Base-by-base conservation (phyloP, 345 rosid genomes). In the Populus nigra region DNA sequence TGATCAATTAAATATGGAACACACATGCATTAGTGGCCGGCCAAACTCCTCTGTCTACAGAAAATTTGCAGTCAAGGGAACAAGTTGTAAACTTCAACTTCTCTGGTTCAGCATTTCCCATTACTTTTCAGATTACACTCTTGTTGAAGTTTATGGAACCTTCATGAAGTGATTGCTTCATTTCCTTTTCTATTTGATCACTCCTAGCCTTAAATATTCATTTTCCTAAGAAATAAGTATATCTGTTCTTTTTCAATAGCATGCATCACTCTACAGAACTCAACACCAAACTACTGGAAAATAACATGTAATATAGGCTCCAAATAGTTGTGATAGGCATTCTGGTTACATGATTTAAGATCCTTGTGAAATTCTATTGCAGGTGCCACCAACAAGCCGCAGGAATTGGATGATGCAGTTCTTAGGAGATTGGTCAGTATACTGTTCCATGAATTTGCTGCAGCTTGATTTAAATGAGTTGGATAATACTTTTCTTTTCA, bases 371-470 rank as follows among this genome's bases (percentile, higher is more conserved):
- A 36, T 39, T 47, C 65, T 57, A 55, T 49, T 86, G 85, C 85
- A 95, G 99, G 99, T 78, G 98, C 99, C 73, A 95, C 99, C 8
- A 95, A 95, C 87, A 95, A 95, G 84, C 99, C 99, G 29, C 99
- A 93, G 73, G 99, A 95, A 72, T 82, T 95, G 88, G 99, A 95
- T 83, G 98, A 95, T 84, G 99, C 98, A 41, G 98, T 95, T 61
- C 92, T 93, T 41, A 85, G 97, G 88, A 90, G 99, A 91, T 76
- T 95, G 94, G 99, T 93, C 50, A 81, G 90, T 83, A 75, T 81
- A 43, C 71, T 61, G 27, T 75, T 50, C 8, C 75, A 36, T 57
- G 63, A 63, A 76, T 68, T 68, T 74, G 5, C 47, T 31, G 12
- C 29, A 39, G 43, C 66, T 57, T 47, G 50, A 15, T 47, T 13